Evolutionary conservation across 306 rosid genomes (phyloP), one percentile per base, ranked within the genome.

Genomic region (Fragaria nilgerrensis): DNA sequence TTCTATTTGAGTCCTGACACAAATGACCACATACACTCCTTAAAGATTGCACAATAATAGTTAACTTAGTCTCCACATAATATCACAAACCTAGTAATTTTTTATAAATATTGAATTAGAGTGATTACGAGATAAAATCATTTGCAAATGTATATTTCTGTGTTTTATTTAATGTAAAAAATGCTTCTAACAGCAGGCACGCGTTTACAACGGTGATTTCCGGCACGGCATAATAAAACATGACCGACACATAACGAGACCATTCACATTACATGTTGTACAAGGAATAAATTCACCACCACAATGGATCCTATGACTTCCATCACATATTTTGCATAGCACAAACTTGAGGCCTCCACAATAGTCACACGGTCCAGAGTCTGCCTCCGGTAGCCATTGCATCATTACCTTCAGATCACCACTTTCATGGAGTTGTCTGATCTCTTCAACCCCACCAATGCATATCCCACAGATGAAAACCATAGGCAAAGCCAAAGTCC

Each of bases 281-380:
- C 97, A 94, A 48, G 72, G 78, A 12, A 67, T 88, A 69, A 88
- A 88, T 16, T 93, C 96, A 3, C 69, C 74, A 59, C 80, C 91
- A 3, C 9, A n/a, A 23, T 81, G 88, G 4, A 92, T 84, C 82
- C 87, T 95, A 45, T 87, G 97, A 81, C 98, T 95, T 37, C 98
- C 97, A 74, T 89, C 77, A 29, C 98, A 92, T 41, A 70, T 80
- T 6, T 87, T 84, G 53, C 98, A 95, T 44, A 92, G 83, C 1
- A 86, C 68, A 50, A 89, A 95, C 79, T 96, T 86, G 47, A 88
- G 52, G 70, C 95, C 97, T 64, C 91, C 96, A 27, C 97, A 92
- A 1, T 15, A 2, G 45, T 78, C 93, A 75, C 98, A 94, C 0
- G 34, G 74, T 25, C 41, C 65, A 14, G 80, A 41, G 43, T 74